These are phyloP conservation scores for Begonia loranthoides DNA, from an alignment of 306 rosid species.

Conservation along the genomic window DNA sequence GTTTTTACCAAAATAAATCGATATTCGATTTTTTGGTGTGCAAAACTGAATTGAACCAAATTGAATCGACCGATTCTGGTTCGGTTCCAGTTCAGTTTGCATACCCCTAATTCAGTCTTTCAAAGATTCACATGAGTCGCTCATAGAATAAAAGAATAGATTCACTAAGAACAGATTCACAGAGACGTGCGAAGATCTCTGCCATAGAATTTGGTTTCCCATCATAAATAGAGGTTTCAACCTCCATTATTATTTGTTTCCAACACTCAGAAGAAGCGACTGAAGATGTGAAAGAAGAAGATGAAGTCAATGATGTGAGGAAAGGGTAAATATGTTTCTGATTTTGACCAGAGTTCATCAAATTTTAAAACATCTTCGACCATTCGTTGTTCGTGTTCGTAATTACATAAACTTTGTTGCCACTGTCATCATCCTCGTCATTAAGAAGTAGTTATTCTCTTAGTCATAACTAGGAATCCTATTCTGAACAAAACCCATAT, in stretches of 20 bases:
- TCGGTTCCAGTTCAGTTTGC: no score
- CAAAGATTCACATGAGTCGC: no score
- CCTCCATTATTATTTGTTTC: conserved; percentile 51
- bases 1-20: no score
- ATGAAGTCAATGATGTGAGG: conserved; percentile 32
- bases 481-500: conserved; percentile 10
- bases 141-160: no score
- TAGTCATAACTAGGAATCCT: conserved; percentile 13
- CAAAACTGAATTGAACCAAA: no score
- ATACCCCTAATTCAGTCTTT: no score
- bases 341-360: conserved; percentile 36
- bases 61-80: no score
- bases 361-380: no score
- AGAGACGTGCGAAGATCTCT: conserved; percentile 65
- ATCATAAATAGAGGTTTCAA: conserved; percentile 54
- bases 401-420: conserved; percentile 41
- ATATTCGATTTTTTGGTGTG: no score
- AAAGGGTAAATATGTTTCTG: conserved; percentile 46
- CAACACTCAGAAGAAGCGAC: conserved; percentile 29
- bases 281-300: conserved; percentile 36
- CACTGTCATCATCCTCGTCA: conserved; percentile 36
- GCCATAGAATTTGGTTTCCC: conserved; percentile 34
- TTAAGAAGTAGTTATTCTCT: conserved; percentile 67
- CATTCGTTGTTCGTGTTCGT: conserved; percentile 42
- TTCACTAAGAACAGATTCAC: no score